Percentiles rank a stretch among this genome's conserved stretches.
Evolutionary conservation across 169 alveolate genomes (phyloP).

Genomic region (Amoebophrya sp.): DNA sequence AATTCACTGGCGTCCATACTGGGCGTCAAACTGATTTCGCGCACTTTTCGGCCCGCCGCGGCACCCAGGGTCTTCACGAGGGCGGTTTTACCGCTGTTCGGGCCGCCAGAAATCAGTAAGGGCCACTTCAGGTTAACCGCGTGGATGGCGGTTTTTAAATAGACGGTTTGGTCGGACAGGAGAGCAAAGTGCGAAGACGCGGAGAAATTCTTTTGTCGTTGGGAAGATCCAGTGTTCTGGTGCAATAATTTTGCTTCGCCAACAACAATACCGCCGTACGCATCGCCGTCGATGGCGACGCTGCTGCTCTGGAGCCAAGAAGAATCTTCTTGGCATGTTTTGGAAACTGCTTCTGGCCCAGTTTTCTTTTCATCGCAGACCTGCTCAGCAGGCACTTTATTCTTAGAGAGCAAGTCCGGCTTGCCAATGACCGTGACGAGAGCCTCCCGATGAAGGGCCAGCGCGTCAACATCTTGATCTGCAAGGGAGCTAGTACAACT

Average conservation of each 20-base stretch:
- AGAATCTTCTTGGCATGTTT: background rate
- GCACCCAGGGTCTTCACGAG: conserved; percentile 50
- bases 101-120: conserved; percentile 35
- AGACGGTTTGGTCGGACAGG: background rate
- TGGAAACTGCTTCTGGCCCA: too few relatives aligned
- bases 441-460: background rate
- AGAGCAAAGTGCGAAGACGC: background rate
- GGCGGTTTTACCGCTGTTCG: conserved; percentile 40
- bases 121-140: conserved; percentile 46
- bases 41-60: conserved; percentile 40
- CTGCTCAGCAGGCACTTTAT: too few relatives aligned
- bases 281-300: background rate
- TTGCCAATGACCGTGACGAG: background rate
- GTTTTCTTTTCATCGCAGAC: too few relatives aligned
- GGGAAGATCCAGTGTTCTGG: background rate
- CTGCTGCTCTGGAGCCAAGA: background rate
- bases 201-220: too few relatives aligned
- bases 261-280: background rate
- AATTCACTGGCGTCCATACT: conserved; percentile 50
- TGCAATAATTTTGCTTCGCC: background rate
- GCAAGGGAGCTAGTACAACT: background rate
- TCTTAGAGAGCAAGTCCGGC: background rate
- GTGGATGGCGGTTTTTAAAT: background rate
- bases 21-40: conserved; percentile 46
- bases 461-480: background rate